These are phyloP conservation scores for Cytidiella melzeri DNA, from an alignment of 768 basidiomycete genomes.

Conservation along the genomic window DNA sequence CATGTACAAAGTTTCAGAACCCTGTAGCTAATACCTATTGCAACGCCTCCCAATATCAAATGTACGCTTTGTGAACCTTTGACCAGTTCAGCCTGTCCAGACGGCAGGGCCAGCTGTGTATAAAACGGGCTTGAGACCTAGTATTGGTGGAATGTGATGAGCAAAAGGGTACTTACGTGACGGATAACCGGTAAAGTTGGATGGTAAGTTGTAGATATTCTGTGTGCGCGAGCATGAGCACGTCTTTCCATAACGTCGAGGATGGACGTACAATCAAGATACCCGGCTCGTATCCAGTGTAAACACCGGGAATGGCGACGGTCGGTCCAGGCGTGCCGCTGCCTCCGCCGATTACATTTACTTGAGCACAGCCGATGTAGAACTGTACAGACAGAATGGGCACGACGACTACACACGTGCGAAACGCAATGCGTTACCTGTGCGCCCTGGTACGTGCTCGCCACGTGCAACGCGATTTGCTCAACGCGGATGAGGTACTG, in stretches of 20 bases:
- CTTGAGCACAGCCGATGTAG: conserved; percentile 25
- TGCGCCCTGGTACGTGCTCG: conserved; percentile 19
- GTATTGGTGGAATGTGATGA: no score
- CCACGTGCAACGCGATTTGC: conserved; percentile 23
- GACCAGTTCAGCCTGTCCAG: conserved; percentile 17
- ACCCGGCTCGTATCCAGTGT: conserved; percentile 17
- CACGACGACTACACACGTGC: not conserved
- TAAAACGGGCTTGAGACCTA: not conserved
- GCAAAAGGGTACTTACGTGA: conserved; percentile 11
- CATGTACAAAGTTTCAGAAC: not conserved
- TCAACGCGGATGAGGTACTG: conserved; percentile 28
- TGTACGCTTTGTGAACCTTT: no score
- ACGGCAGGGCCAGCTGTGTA: conserved; percentile 16
- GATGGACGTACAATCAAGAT: not conserved
- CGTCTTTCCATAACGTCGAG: not conserved
- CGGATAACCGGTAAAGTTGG: conserved; percentile 15
- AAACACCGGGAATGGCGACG: conserved; percentile 25
- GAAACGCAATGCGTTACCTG: no score
- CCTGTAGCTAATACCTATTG: conserved; percentile 8
- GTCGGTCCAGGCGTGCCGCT: conserved; percentile 23
- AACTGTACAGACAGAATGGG: conserved; percentile 4
- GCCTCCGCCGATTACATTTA: conserved; percentile 26
- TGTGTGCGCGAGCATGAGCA: not conserved
- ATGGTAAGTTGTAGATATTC: conserved; percentile 22
- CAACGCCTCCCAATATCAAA: no score